phyloP scores from a whole-genome alignment of 768 basidiomycete genomes.

The Lactifluus echinatus region DNA sequence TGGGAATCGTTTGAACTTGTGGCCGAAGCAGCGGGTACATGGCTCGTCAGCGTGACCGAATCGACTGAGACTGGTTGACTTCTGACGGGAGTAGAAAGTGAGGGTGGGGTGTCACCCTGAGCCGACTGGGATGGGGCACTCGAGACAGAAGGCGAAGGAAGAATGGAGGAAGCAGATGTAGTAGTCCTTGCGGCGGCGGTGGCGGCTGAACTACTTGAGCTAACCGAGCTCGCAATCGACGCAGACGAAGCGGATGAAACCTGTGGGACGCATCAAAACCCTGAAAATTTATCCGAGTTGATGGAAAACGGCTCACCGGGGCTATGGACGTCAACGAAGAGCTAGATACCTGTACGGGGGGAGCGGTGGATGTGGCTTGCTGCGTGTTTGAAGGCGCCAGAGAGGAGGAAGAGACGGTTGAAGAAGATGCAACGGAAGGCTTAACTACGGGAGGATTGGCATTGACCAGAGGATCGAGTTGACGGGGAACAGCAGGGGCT shows the following conservation, averaged over 20 bases:
- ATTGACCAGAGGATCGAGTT: not conserved
- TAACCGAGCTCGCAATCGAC: conserved; percentile 10
- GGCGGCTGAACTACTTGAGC: conserved; percentile 26
- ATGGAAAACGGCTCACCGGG: conserved; percentile 3
- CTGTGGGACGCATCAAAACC: not conserved
- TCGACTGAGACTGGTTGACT: conserved; percentile 20
- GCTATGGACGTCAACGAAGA: conserved; percentile 1
- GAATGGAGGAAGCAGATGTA: conserved; percentile 17
- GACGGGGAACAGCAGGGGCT: conserved; percentile 13
- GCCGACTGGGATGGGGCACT: conserved; percentile 17
- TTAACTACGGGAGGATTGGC: conserved; percentile 29
- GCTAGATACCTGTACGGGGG: not conserved
- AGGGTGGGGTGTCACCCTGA: conserved; percentile 23
- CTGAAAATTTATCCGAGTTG: not conserved
- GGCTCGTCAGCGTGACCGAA: conserved; percentile 20
- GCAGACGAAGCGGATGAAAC: conserved; percentile 3
- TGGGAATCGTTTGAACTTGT: conserved; percentile 25
- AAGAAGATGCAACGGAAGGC: not conserved
- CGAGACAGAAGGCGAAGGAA: not conserved
- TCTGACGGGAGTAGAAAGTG: conserved; percentile 15
- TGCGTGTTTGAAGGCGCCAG: conserved; percentile 5
- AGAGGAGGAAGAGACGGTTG: conserved; percentile 8
- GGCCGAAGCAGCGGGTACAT: conserved; percentile 18
- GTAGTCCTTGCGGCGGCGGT: conserved; percentile 19
- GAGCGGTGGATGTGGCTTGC: conserved; percentile 15